Percentiles rank a stretch among this genome's conserved stretches.
Conservation (phyloP, 805 yeast species). For the Wickerhamiella azyma region DNA sequence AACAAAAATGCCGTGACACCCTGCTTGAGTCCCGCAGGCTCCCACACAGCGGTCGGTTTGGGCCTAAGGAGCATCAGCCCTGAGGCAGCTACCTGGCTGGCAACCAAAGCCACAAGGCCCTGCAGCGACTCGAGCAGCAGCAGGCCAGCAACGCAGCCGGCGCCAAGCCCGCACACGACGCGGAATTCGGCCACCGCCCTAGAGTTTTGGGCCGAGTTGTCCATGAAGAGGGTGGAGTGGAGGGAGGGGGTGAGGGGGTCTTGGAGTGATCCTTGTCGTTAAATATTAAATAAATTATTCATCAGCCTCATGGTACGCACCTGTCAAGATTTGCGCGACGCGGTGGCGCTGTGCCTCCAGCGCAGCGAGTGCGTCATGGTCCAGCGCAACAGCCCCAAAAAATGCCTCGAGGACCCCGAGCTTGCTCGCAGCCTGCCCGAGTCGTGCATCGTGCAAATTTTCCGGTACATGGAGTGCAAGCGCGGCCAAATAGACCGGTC, state of each 20-base stretch:
- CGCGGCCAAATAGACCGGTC: slow-evolving; percentile 81
- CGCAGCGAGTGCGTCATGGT: slow-evolving; percentile 92
- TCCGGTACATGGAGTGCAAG: slow-evolving; percentile 79
- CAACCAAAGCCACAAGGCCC: slow-evolving; percentile 36
- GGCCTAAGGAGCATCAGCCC: background rate
- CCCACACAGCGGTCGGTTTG: background rate
- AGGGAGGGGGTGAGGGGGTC: too few species aligned
- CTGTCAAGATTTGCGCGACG: slow-evolving; percentile 86
- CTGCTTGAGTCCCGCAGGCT: background rate
- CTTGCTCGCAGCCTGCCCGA: slow-evolving; percentile 69
- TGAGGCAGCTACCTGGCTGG: slow-evolving; percentile 22
- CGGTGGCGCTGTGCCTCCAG: slow-evolving; percentile 91
- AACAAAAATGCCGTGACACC: slow-evolving; percentile 1
- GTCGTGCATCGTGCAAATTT: slow-evolving; percentile 70
- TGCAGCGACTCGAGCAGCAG: slow-evolving; percentile 35
- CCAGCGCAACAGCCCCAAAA: slow-evolving; percentile 77
- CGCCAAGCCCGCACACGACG: slow-evolving; percentile 36
- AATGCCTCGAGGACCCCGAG: slow-evolving; percentile 72
- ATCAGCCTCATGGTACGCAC: slow-evolving; percentile 30
- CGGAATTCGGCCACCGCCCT: slow-evolving; percentile 21
- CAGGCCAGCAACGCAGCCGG: slow-evolving; percentile 44
- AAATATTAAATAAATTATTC: background rate
- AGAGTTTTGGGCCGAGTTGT: slow-evolving; percentile 8
- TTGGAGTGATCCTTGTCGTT: background rate
- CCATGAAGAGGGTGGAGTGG: too few species aligned